Conservation (phyloP, 1,284 basidiomycete genomes). For the Sphaerobolus stellatus region DNA sequence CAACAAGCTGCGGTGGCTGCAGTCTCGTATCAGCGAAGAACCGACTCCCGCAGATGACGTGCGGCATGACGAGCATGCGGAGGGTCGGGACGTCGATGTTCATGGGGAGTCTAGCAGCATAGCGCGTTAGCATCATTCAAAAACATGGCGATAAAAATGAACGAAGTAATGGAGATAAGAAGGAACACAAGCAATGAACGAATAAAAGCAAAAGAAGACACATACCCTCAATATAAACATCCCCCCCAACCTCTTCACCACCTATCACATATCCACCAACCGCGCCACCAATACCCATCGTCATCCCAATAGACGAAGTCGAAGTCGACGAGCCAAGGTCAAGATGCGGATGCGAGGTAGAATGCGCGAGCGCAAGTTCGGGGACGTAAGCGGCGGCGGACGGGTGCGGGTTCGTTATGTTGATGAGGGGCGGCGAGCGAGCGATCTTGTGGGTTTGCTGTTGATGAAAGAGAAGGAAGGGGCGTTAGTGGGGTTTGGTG, state of each 20-base stretch:
- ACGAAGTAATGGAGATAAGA: no score
- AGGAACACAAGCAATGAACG: conserved; percentile 8
- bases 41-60: conserved; percentile 66
- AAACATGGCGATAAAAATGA: no score
- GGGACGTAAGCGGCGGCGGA: background rate
- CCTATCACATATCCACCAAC: no score
- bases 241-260: conserved; percentile 51
- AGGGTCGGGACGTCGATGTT: conserved; percentile 57
- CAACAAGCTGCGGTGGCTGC: background rate
- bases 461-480: conserved; percentile 1
- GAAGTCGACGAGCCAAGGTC: no score
- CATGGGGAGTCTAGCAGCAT: conserved; percentile 64
- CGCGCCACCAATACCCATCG: no score
- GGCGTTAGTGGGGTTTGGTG: no score
- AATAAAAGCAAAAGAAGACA: conserved; percentile 3
- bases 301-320: no score
- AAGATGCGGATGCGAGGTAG: conserved; percentile 26
- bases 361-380: conserved; percentile 15
- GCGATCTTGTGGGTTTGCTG: conserved; percentile 79
- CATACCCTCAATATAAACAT: conserved; percentile 70
- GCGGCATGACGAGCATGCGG: conserved; percentile 55
- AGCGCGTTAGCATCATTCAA: no score
- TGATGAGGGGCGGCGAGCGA: conserved; percentile 22
- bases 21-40: conserved; percentile 43
- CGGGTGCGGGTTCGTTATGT: background rate